Evolutionary conservation across 345 rosid species (phyloP).

Genomic region (Salix brachista): DNA sequence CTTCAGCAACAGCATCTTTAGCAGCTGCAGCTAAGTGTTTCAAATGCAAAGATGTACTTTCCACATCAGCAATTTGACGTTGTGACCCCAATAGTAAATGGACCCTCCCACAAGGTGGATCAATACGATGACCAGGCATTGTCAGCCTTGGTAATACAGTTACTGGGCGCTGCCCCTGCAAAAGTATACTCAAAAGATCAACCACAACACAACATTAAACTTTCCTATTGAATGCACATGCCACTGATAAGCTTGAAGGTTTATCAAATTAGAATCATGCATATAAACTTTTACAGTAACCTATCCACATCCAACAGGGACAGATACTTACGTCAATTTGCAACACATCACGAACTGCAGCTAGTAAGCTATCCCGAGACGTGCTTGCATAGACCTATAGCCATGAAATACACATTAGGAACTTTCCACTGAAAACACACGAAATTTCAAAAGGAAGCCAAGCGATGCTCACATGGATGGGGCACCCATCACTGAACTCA

Average conservation of each 20-base stretch:
- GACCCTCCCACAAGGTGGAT: slow-evolving; percentile 97
- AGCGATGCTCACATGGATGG: slow-evolving; percentile 70
- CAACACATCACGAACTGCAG: slow-evolving; percentile 91
- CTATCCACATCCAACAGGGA: slow-evolving; percentile 22
- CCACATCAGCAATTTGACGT: slow-evolving; percentile 56
- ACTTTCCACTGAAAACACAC: slow-evolving; percentile 10
- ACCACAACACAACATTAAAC: slow-evolving; percentile 1
- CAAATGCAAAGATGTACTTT: slow-evolving; percentile 75
- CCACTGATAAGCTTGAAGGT: not conserved
- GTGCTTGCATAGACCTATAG: slow-evolving; percentile 88
- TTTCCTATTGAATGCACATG: not conserved
- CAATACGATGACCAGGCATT: slow-evolving; percentile 98
- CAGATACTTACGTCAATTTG: slow-evolving; percentile 87
- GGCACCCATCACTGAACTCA: slow-evolving; percentile 93
- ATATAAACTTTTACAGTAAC: slow-evolving; percentile 1
- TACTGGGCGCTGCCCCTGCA: slow-evolving; percentile 79
- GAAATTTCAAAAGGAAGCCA: slow-evolving; percentile 10
- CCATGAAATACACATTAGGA: slow-evolving; percentile 30
- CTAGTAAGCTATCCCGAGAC: slow-evolving; percentile 89
- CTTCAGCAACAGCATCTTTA: slow-evolving; percentile 97
- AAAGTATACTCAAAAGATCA: slow-evolving; percentile 10
- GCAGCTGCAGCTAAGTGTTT: slow-evolving; percentile 96
- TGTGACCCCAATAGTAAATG: slow-evolving; percentile 50
- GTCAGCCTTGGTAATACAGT: slow-evolving; percentile 94
- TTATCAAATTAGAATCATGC: slow-evolving; percentile 1